Base-by-base conservation (phyloP, 179 eudicot genomes). In the Gypsophila paniculata region DNA sequence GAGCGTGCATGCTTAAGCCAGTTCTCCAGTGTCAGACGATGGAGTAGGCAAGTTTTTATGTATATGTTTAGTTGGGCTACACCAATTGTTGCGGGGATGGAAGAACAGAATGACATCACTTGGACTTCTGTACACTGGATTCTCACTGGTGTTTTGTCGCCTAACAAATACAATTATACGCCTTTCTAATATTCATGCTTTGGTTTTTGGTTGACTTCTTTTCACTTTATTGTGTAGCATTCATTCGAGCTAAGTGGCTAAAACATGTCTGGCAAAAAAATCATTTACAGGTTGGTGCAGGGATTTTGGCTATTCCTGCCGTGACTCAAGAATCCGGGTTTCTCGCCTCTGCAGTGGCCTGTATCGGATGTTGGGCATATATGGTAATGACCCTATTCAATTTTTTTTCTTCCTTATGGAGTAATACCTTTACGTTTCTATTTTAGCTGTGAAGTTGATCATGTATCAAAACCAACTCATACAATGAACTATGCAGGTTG, bases 241-340 rank as follows among this genome's bases (percentile, higher is more conserved):
- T 61, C 29, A 51, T 60, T 42, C 4, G 1, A 29, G 46, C 8
- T 42, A 42, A 42, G 46, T 42, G 46, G 15, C 10, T 53, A 21
- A 42, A 58, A 55, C 2, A 22, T 23, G 5, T 55, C 53, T 57
- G 39, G 65, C 49, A 26, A 32, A 11, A 44, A 36, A 9, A 6
- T 42, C 13, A 13, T 15, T 74, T 60, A 32, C 74, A 91, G 97
- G 85, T 91, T 12, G 98, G 98, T 76, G 98, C 96, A 36, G 98
- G 98, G 72, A 90, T 93, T 67, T 86, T 93, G 53, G 98, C 98
- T 32, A 82, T 93, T 86, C 98, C 98, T 55, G 95, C 98, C 26
- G 96, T 93, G 63, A 93, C 98, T 18, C 91, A 89, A 78, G 95
- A 90, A 76, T 76, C 95, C 76, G 98, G 98, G n/a, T 93, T 93